These are phyloP conservation scores for Trichoderma aggressivum DNA, from an alignment of 2,329 filamentous ascomycete species.

Conservation along the genomic window DNA sequence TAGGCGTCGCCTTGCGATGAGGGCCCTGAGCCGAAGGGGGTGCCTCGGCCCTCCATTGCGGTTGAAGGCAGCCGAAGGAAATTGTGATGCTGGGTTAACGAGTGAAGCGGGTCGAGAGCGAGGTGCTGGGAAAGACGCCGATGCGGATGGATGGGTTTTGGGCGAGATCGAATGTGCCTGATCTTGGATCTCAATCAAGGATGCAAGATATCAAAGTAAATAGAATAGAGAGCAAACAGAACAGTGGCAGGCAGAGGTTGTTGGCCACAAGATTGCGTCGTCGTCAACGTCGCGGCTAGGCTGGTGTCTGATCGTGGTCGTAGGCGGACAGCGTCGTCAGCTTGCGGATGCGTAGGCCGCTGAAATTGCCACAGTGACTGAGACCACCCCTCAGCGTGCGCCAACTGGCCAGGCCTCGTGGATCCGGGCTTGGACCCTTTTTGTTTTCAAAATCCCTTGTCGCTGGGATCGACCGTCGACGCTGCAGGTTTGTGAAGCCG, in stretches of 20 bases:
- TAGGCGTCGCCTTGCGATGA: constrained; percentile 38
- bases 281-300: constrained; percentile 15
- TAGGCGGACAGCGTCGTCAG: constrained; percentile 28
- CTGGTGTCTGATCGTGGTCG: constrained; percentile 20
- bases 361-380: constrained; percentile 21
- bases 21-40: constrained; percentile 31
- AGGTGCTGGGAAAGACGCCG: background rate
- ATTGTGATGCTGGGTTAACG: background rate
- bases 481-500: constrained; percentile 9
- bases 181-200: background rate
- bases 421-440: background rate
- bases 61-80: background rate
- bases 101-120: constrained; percentile 8
- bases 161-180: background rate
- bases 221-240: background rate
- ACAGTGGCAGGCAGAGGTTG: background rate
- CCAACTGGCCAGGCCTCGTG: background rate
- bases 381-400: constrained; percentile 18
- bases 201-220: constrained; percentile 2
- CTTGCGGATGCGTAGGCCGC: constrained; percentile 28
- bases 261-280: constrained; percentile 11
- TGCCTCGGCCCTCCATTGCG: constrained; percentile 40
- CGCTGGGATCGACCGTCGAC: background rate
- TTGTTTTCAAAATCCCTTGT: background rate
- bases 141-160: background rate